A percentile compares a stretch with the other conserved stretches of the same genome.
phyloP scores from a whole-genome alignment of 2,329 filamentous ascomycete genomes.

The Penicillium sp. region DNA sequence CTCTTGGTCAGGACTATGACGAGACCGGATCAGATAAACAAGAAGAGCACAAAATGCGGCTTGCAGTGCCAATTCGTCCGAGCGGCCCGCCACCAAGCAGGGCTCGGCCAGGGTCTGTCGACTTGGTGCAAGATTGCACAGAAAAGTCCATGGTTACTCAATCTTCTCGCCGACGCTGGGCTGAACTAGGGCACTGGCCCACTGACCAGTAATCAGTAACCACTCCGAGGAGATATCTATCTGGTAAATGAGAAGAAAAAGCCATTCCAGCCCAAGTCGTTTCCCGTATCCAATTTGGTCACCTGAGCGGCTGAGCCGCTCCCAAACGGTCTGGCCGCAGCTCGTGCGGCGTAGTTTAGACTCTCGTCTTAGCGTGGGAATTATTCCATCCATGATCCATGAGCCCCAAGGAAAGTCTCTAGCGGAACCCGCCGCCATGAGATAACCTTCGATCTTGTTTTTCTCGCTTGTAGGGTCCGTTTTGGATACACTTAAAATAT shows the following conservation, averaged over 20 bases:
- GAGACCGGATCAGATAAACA: background rate
- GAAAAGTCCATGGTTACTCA: background rate
- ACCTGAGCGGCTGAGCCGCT: slow-evolving; percentile 17
- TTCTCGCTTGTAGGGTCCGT: background rate
- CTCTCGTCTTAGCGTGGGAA: background rate
- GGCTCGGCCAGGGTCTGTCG: background rate
- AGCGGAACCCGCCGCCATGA: background rate
- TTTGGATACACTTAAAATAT: background rate
- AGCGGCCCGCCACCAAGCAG: background rate
- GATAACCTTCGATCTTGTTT: background rate
- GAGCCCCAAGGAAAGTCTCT: slow-evolving; percentile 16
- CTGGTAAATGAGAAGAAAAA: background rate
- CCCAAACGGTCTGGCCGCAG: slow-evolving; percentile 21
- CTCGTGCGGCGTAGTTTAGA: slow-evolving; percentile 1
- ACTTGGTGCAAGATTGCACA: background rate
- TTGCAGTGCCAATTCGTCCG: background rate
- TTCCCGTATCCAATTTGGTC: slow-evolving; percentile 7
- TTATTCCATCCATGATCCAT: background rate
- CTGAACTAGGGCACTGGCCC: background rate
- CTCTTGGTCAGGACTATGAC: background rate
- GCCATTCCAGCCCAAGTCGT: background rate
- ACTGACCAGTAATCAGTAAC: too few relatives aligned
- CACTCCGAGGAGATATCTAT: too few relatives aligned
- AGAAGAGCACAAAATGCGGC: slow-evolving; percentile 7
- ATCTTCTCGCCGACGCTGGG: background rate